phyloP scores from a whole-genome alignment of 2,329 filamentous ascomycete species.

The Cordyceps pruinosa region DNA sequence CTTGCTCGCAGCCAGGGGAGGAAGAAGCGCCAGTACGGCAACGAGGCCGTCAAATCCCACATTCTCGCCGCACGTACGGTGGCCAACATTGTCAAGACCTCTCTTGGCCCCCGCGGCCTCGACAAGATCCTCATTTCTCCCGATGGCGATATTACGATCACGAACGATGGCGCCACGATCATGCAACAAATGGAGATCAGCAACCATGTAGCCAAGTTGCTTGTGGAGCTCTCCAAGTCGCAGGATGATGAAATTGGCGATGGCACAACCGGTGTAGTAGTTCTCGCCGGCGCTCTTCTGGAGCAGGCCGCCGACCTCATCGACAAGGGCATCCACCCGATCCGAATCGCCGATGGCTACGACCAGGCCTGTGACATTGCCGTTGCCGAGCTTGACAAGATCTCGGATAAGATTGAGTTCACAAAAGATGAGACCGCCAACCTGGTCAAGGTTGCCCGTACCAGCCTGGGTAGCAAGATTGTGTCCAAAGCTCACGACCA shows the following conservation, averaged over 20 bases:
- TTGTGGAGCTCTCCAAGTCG: conserved; percentile 95
- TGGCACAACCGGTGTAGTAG: conserved; percentile 95
- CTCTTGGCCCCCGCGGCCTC: conserved; percentile 86
- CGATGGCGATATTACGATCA: conserved; percentile 97
- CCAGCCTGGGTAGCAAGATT: conserved; percentile 95
- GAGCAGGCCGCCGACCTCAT: conserved; percentile 97
- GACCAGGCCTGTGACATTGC: conserved; percentile 97
- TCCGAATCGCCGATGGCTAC: conserved; percentile 96
- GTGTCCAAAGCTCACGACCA: conserved; percentile 98
- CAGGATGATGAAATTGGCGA: conserved; percentile 99
- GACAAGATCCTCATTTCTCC: conserved; percentile 99
- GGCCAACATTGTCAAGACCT: conserved; percentile 95
- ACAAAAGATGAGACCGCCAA: conserved; percentile 72
- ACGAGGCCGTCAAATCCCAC: conserved; percentile 95
- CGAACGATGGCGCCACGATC: conserved; percentile 97
- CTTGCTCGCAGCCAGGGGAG: conserved; percentile 68
- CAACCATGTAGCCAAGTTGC: conserved; percentile 94
- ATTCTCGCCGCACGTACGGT: conserved; percentile 95
- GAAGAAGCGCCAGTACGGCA: conserved; percentile 95
- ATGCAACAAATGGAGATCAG: conserved; percentile 97
- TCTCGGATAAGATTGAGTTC: conserved; percentile 88
- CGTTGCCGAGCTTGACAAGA: conserved; percentile 82
- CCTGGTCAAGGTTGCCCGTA: conserved; percentile 89
- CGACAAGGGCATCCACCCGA: conserved; percentile 99
- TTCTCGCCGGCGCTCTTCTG: conserved; percentile 85